phyloP scores from a whole-genome alignment of 1,284 basidiomycete species.

The Taiwanofungus camphoratus region DNA sequence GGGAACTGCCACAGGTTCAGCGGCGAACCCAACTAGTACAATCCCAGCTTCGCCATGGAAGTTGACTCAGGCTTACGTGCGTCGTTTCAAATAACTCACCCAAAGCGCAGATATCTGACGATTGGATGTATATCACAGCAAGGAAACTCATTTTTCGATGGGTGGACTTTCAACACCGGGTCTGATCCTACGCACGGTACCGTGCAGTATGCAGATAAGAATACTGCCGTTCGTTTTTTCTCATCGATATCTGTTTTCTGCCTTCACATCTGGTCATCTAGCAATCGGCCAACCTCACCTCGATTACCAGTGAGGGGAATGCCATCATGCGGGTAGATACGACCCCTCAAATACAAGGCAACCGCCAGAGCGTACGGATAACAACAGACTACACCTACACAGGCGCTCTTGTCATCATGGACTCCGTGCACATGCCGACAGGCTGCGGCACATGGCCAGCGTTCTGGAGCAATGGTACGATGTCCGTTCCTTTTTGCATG shows the following conservation, averaged over 20 bases:
- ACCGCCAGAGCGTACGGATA: constrained; percentile 74
- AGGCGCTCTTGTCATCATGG: constrained; percentile 72
- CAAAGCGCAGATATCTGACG: too few relatives aligned
- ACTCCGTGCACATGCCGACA: constrained; percentile 83
- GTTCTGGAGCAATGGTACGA: constrained; percentile 45
- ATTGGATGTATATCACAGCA: constrained; percentile 32
- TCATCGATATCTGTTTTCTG: constrained; percentile 2
- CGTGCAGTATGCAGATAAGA: constrained; percentile 53
- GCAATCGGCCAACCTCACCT: constrained; percentile 45
- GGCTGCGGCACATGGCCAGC: constrained; percentile 85
- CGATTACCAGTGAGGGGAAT: constrained; percentile 63
- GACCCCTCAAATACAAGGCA: constrained; percentile 58
- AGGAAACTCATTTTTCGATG: constrained; percentile 72
- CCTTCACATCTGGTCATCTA: constrained; percentile 16
- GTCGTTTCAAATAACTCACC: too few relatives aligned
- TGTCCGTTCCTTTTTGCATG: background rate
- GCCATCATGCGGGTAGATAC: constrained; percentile 84
- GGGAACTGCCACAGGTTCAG: constrained; percentile 13
- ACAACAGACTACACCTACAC: constrained; percentile 60
- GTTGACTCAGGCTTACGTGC: constrained; percentile 23
- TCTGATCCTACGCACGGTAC: constrained; percentile 80
- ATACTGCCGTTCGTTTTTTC: constrained; percentile 44
- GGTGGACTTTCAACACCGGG: constrained; percentile 71
- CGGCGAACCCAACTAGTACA: constrained; percentile 14
- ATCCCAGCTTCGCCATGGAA: constrained; percentile 23